Conservation (phyloP, 202 grass and related monocot genomes). For the Saccharum hybrid region DNA sequence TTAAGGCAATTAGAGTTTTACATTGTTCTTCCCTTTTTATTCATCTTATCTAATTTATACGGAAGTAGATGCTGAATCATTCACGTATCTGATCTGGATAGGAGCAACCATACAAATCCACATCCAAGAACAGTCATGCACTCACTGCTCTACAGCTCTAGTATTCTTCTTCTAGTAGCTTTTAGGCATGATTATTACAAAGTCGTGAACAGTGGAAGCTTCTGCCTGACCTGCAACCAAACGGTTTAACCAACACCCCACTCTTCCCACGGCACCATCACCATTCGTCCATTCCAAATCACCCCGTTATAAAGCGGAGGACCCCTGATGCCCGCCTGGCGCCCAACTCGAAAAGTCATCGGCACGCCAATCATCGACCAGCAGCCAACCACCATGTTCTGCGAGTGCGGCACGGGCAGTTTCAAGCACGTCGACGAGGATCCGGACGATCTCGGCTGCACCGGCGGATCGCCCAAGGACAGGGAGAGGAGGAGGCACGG, state of each 20-base stretch:
- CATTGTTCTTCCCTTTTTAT: too few relatives aligned
- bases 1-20: too few relatives aligned
- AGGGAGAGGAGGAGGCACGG: slow-evolving; percentile 39
- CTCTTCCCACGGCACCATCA: background rate
- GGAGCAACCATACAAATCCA: background rate
- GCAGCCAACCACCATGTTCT: slow-evolving; percentile 55
- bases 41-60: background rate
- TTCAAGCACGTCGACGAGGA: slow-evolving; percentile 59
- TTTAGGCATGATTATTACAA: background rate
- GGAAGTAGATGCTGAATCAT: background rate
- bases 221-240: background rate
- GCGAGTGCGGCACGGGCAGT: slow-evolving; percentile 52
- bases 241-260: background rate
- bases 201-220: slow-evolving; percentile 6
- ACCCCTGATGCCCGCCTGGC: background rate
- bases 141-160: background rate
- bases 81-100: slow-evolving; percentile 3
- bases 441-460: background rate
- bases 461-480: slow-evolving; percentile 22
- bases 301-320: background rate
- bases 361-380: background rate
- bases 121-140: background rate
- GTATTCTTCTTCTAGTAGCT: background rate
- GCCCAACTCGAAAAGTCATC: slow-evolving; percentile 13
- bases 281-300: background rate